Evolutionary conservation across 257 asterid species (phyloP).

Genomic region (Ligustrum vulgare): DNA sequence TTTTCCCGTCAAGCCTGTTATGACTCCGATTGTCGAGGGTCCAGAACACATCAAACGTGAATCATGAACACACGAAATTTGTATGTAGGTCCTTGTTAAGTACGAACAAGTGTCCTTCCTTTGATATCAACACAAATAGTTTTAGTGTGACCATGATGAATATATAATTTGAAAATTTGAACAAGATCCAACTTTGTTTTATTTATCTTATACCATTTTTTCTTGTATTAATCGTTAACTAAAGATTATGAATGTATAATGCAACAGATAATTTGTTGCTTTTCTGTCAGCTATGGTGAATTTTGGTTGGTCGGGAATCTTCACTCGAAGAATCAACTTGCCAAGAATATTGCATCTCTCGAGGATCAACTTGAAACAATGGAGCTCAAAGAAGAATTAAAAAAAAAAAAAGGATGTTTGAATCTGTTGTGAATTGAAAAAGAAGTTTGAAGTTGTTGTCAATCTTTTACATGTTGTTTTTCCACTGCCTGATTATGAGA

Average conservation of each 20-base stretch:
- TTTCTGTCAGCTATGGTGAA: too few relatives aligned
- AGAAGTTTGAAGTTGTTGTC: constrained; percentile 46
- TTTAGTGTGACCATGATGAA: not conserved
- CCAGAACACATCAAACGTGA: too few relatives aligned
- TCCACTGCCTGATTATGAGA: too few relatives aligned
- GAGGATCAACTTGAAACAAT: constrained; percentile 43
- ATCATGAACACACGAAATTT: not conserved
- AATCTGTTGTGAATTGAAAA: too few relatives aligned
- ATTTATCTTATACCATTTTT: not conserved
- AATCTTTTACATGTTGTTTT: constrained; percentile 28
- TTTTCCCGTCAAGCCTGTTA: too few relatives aligned
- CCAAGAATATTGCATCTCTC: constrained; percentile 50
- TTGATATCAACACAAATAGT: not conserved
- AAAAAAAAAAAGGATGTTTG: too few relatives aligned
- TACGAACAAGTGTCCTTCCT: not conserved
- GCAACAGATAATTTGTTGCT: too few relatives aligned
- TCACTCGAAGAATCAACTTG: constrained; percentile 39
- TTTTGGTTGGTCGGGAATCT: constrained; percentile 65
- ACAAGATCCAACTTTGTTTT: not conserved
- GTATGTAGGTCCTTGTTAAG: not conserved
- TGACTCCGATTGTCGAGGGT: too few relatives aligned
- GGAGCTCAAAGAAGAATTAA: constrained; percentile 29
- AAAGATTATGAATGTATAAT: too few relatives aligned
- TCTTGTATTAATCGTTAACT: constrained; percentile 17
- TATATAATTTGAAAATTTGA: not conserved